Conservation (phyloP, 192 early-diverging fungal genomes). For the Martensiomyces pterosporus region DNA sequence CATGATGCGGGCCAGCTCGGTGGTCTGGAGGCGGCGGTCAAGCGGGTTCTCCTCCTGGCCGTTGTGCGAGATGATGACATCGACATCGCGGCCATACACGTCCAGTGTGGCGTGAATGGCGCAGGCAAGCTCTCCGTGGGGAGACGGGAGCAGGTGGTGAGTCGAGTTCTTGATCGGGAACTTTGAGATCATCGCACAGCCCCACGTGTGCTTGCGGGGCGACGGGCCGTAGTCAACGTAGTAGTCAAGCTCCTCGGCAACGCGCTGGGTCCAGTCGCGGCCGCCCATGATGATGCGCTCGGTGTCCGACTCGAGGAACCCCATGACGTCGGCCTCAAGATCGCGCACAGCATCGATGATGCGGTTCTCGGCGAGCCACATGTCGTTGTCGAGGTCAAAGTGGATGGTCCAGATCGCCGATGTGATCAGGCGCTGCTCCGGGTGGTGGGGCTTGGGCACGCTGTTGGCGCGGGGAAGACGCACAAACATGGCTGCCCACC, state of each 20-base stretch:
- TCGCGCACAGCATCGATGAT: constrained; percentile 73
- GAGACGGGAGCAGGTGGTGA: constrained; percentile 75
- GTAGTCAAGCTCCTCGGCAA: constrained; percentile 70
- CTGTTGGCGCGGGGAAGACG: constrained; percentile 51
- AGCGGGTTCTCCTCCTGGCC: constrained; percentile 74
- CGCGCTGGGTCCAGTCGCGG: constrained; percentile 74
- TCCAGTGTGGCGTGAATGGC: constrained; percentile 84
- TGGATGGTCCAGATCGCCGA: constrained; percentile 84
- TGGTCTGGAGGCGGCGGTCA: constrained; percentile 73
- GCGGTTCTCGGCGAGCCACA: constrained; percentile 72
- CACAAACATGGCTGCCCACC: constrained; percentile 39
- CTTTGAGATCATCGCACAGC: constrained; percentile 78
- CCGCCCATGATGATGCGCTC: constrained; percentile 82
- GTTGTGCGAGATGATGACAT: constrained; percentile 80
- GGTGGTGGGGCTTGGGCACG: constrained; percentile 56
- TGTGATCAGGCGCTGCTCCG: constrained; percentile 64
- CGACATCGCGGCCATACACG: constrained; percentile 71
- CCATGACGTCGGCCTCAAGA: constrained; percentile 75
- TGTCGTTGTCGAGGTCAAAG: constrained; percentile 81
- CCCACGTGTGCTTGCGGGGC: constrained; percentile 85
- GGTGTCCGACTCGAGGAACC: constrained; percentile 73
- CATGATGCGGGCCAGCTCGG: constrained; percentile 74
- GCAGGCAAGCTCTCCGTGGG: constrained; percentile 76
- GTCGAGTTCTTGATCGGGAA: constrained; percentile 73
- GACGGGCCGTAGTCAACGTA: constrained; percentile 81